Evolutionary conservation across 352 stramenopile genomes (phyloP).

Genomic region (Phytophthora palmivora): DNA sequence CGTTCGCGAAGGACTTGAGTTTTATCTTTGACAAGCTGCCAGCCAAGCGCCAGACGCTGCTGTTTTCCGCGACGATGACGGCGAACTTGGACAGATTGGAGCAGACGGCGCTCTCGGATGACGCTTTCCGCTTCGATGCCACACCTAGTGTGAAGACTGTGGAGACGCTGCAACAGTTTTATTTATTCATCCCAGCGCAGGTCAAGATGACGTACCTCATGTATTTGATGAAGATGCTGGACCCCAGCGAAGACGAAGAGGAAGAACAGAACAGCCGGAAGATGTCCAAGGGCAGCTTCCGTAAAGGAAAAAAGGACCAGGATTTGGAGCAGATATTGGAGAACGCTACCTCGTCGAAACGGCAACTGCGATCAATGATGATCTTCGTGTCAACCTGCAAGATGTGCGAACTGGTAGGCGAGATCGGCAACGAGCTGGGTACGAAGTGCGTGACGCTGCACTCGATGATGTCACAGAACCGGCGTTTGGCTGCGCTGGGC

Average conservation of each 20-base stretch:
- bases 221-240: constrained; percentile 79
- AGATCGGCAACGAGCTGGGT: constrained; percentile 93
- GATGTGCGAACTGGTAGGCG: constrained; percentile 94
- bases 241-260: constrained; percentile 66
- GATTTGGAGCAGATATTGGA: constrained; percentile 35
- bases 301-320: constrained; percentile 46
- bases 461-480: constrained; percentile 95
- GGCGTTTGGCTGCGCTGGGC: constrained; percentile 93
- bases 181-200: constrained; percentile 97
- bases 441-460: constrained; percentile 96
- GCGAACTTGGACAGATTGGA: constrained; percentile 89
- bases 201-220: constrained; percentile 97
- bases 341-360: constrained; percentile 28
- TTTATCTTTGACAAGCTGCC: constrained; percentile 88
- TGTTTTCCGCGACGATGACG: constrained; percentile 99
- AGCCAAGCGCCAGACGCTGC: constrained; percentile 92
- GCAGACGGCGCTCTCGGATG: constrained; percentile 66
- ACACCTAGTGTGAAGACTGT: constrained; percentile 91
- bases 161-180: constrained; percentile 95
- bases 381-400: constrained; percentile 98
- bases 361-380: constrained; percentile 88
- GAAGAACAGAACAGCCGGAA: constrained; percentile 54
- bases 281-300: constrained; percentile 24
- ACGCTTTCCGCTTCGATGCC: constrained; percentile 75
- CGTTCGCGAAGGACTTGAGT: constrained; percentile 88